Evolutionary conservation across 306 rosid species (phyloP), one percentile per base, ranked within the genome.

Genomic region (Prinsepia uniflora): DNA sequence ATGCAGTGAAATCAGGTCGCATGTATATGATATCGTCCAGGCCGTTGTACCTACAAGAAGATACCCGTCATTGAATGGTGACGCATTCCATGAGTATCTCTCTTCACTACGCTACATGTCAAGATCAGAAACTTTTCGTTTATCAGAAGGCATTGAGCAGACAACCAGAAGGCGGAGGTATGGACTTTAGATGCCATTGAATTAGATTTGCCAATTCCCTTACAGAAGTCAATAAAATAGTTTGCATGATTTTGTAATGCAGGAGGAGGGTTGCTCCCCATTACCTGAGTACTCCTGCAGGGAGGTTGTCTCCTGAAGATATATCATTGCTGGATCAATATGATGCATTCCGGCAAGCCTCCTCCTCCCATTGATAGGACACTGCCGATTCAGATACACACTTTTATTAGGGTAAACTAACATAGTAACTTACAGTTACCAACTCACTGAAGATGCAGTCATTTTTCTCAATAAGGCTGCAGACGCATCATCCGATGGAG

Each of bases 71-170:
- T 6, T 79, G 67, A 86, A 75, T 78, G 92, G 89, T 54, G 67
- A 59, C 52, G 82, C 82, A n/a, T 84, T 72, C 72, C 73, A 48
- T 46, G 98, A 94, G 63, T 86, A 87, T 82, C 82, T 89, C 55
- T 90, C 96, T 72, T 79, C 97, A 10, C 71, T 94, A 69, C 88
- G 92, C 69, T 81, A 75, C 72, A 94, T 94, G 75, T 84, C 97
- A 59, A 78, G 80, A 76, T 81, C 84, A 24, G 98, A 90, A 79
- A 79, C 84, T 70, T 74, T 70, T 42, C 97, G 96, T 41, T 63
- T 84, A 58, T 83, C 90, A 64, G 64, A 81, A 62, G 81, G 86
- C 48, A 49, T 30, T 42, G 76, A 60, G 76, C 87, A 57, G 58
- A 85, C 73, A 52, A 69, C 14, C 39, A 82, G 82, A 66, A 82